Conservation (phyloP, 768 basidiomycete species). For the Cubamyces sp. region DNA sequence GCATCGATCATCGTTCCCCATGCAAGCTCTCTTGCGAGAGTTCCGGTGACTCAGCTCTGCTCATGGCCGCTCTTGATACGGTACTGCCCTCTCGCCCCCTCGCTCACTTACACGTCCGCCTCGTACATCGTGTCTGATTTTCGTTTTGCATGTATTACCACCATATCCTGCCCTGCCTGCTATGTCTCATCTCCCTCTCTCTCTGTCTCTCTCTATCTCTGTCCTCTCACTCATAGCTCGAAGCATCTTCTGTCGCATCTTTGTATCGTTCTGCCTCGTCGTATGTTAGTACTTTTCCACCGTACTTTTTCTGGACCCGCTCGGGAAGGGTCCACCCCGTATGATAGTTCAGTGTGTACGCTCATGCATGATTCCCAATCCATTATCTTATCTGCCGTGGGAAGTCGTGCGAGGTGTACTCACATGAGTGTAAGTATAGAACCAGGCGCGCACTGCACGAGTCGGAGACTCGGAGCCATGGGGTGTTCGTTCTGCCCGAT, state of each 20-base stretch:
- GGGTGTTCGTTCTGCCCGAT: too few species aligned
- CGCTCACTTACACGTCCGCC: neutral
- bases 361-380: constrained; percentile 14
- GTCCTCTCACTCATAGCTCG: constrained; percentile 13
- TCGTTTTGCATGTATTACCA: constrained; percentile 28
- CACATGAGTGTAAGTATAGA: too few species aligned
- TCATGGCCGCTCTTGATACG: neutral
- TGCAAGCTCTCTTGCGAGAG: constrained; percentile 26
- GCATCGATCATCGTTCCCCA: constrained; percentile 28
- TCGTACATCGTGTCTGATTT: constrained; percentile 4
- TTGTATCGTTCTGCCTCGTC: constrained; percentile 22
- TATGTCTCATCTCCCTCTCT: constrained; percentile 19
- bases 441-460: too few species aligned
- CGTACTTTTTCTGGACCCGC: constrained; percentile 18
- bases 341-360: constrained; percentile 21
- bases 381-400: neutral
- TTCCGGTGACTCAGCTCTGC: constrained; percentile 25
- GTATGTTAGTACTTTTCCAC: constrained; percentile 15
- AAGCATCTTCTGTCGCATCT: constrained; percentile 21
- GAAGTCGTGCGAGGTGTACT: too few species aligned
- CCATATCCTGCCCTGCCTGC: constrained; percentile 11
- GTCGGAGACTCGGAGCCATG: too few species aligned
- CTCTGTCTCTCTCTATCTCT: constrained; percentile 10
- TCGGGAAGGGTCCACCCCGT: constrained; percentile 16
- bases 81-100: neutral